Conservation (phyloP, 805 yeast species). For the Cyberlindnera nakhonratchasimensis region DNA sequence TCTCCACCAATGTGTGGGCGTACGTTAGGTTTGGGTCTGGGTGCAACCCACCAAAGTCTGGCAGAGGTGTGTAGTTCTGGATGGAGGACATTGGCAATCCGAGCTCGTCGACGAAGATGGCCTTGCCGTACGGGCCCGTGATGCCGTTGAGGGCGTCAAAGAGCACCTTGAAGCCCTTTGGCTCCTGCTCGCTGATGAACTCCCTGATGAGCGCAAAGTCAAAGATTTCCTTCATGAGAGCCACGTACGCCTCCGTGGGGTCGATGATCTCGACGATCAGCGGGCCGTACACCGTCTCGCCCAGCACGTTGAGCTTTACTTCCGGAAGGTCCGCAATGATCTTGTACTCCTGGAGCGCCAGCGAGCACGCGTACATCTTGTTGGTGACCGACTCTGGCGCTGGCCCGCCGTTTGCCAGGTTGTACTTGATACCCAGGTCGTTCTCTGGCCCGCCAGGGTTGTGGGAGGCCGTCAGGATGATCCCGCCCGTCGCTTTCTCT, state of each 20-base stretch:
- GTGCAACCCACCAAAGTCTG: slow-evolving; percentile 96
- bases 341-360: slow-evolving; percentile 56
- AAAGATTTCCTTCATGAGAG: slow-evolving; percentile 77
- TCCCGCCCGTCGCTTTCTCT: slow-evolving; percentile 78
- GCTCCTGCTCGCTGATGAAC: slow-evolving; percentile 53
- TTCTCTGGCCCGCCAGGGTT: slow-evolving; percentile 95
- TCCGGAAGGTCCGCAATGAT: slow-evolving; percentile 53
- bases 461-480: slow-evolving; percentile 93
- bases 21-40: slow-evolving; percentile 98
- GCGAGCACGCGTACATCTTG: slow-evolving; percentile 72
- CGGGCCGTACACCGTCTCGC: slow-evolving; percentile 50
- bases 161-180: slow-evolving; percentile 58
- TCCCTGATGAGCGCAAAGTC: slow-evolving; percentile 78
- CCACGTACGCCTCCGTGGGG: slow-evolving; percentile 73
- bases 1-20: slow-evolving; percentile 80
- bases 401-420: slow-evolving; percentile 94
- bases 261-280: slow-evolving; percentile 79
- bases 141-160: slow-evolving; percentile 94
- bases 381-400: slow-evolving; percentile 95
- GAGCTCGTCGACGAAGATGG: slow-evolving; percentile 79
- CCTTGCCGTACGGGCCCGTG: slow-evolving; percentile 93
- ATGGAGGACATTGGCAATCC: slow-evolving; percentile 68
- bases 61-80: slow-evolving; percentile 76
- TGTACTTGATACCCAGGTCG: slow-evolving; percentile 95
- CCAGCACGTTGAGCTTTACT: slow-evolving; percentile 62